A percentile compares a stretch with the other conserved stretches of the same genome.
phyloP scores from a whole-genome alignment of 2,329 filamentous ascomycete species.

The Aspergillus nomiae region DNA sequence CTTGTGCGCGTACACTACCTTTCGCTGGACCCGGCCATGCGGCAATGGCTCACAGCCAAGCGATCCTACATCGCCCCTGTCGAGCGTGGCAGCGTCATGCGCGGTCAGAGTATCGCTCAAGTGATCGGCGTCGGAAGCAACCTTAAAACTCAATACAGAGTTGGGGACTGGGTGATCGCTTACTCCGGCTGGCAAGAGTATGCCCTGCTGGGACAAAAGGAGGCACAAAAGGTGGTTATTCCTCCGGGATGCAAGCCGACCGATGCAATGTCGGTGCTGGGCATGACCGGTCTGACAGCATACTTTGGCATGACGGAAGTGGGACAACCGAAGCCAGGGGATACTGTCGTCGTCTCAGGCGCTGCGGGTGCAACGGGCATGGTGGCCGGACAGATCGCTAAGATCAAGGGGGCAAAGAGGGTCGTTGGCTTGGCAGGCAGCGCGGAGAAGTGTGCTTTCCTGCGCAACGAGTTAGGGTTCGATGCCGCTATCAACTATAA shows the following conservation, averaged over 20 bases:
- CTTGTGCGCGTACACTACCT: constrained; percentile 64
- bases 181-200: constrained; percentile 68
- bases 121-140: constrained; percentile 59
- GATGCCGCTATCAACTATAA: constrained; percentile 73
- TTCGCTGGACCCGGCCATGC: constrained; percentile 75
- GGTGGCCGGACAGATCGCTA: constrained; percentile 76
- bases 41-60: constrained; percentile 65
- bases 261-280: constrained; percentile 64
- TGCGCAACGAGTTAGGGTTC: constrained; percentile 66
- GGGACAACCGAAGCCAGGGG: constrained; percentile 66
- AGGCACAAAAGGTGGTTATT: constrained; percentile 47
- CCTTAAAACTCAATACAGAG: constrained; percentile 29
- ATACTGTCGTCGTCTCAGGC: constrained; percentile 75
- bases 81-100: constrained; percentile 68
- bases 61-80: constrained; percentile 70
- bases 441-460: constrained; percentile 67
- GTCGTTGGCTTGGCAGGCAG: constrained; percentile 68
- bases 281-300: constrained; percentile 71
- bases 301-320: constrained; percentile 74
- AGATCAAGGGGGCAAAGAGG: constrained; percentile 64
- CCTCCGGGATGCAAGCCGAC: constrained; percentile 54
- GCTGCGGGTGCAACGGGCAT: constrained; percentile 78
- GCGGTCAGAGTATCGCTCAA: constrained; percentile 61
- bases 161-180: constrained; percentile 54
- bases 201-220: constrained; percentile 58